These are phyloP conservation scores for Phytophthora ramorum DNA, from an alignment of 352 stramenopile species.

Conservation along the genomic window DNA sequence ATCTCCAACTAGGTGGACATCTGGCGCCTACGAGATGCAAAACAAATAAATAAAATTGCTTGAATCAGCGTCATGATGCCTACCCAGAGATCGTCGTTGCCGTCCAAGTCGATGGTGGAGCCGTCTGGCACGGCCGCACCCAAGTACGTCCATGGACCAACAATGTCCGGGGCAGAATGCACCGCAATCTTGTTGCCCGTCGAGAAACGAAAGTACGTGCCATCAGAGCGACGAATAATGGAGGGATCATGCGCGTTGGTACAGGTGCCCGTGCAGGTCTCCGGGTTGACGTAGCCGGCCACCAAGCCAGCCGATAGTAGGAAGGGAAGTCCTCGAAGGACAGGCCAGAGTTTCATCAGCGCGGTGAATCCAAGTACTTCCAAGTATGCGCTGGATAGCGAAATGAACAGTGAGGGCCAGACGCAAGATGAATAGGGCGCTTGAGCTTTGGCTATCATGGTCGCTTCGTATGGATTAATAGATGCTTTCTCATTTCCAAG, in stretches of 20 bases:
- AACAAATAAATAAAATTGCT: not conserved
- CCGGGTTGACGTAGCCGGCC: conserved; percentile 27
- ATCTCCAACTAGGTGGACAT: conserved; percentile 45
- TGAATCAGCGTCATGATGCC: not conserved
- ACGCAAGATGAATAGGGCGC: not conserved
- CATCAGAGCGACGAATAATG: conserved; percentile 53
- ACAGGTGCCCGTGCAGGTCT: conserved; percentile 34
- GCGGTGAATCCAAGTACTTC: not conserved
- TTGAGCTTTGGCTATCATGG: not conserved
- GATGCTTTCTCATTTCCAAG: not conserved
- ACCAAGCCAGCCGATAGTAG: conserved; percentile 16
- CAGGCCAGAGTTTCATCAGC: conserved; percentile 13
- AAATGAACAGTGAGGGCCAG: conserved; percentile 11
- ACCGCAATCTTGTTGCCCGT: conserved; percentile 58
- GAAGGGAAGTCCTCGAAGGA: conserved; percentile 15
- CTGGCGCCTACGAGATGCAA: conserved; percentile 34
- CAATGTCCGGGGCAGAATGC: conserved; percentile 49
- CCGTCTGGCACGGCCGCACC: conserved; percentile 44
- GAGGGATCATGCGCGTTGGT: conserved; percentile 58
- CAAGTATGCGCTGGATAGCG: conserved; percentile 5
- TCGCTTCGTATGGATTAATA: not conserved
- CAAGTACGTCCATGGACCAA: conserved; percentile 54
- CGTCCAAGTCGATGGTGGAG: conserved; percentile 55
- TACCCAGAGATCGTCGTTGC: conserved; percentile 58
- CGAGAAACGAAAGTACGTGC: conserved; percentile 65